Evolutionary conservation across 352 stramenopile species (phyloP).

Genomic region (Pythium biforme): DNA sequence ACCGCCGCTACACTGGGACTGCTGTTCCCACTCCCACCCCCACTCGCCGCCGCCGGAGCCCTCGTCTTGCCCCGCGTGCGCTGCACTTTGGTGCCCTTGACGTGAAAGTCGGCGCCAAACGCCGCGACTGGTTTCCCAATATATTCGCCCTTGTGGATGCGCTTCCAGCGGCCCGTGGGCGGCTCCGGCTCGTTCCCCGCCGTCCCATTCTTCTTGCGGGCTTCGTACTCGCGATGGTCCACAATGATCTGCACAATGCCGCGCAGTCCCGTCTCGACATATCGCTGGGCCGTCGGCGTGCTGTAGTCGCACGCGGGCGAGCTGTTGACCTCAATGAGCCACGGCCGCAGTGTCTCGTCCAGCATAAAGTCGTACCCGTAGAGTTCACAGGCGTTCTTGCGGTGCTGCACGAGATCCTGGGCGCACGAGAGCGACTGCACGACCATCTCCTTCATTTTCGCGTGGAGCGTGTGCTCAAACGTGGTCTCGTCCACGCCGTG

Average conservation of each 20-base stretch:
- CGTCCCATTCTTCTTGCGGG: conserved; percentile 35
- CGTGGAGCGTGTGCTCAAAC: conserved; percentile 57
- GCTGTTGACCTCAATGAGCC: conserved; percentile 93
- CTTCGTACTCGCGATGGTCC: conserved; percentile 74
- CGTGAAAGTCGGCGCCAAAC: conserved; percentile 68
- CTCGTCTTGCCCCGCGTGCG: conserved; percentile 20
- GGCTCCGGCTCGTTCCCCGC: conserved; percentile 33
- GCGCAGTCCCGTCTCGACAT: conserved; percentile 79
- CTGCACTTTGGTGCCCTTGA: conserved; percentile 54
- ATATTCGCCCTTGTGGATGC: conserved; percentile 62
- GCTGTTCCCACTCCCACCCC: not conserved
- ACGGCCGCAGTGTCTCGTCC: conserved; percentile 77
- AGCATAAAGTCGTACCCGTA: conserved; percentile 96
- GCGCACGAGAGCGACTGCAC: conserved; percentile 82
- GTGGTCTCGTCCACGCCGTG: conserved; percentile 32
- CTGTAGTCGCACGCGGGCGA: conserved; percentile 93
- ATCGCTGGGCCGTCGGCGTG: conserved; percentile 86
- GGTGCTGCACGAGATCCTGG: conserved; percentile 85
- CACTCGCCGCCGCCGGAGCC: not conserved
- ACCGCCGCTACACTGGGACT: not conserved
- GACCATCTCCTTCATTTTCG: conserved; percentile 87
- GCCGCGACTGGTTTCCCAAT: conserved; percentile 65
- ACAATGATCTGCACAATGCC: conserved; percentile 90
- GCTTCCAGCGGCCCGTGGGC: conserved; percentile 57
- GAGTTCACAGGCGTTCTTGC: conserved; percentile 90